phyloP scores from a whole-genome alignment of 306 rosid genomes.

The Fagus crenata region DNA sequence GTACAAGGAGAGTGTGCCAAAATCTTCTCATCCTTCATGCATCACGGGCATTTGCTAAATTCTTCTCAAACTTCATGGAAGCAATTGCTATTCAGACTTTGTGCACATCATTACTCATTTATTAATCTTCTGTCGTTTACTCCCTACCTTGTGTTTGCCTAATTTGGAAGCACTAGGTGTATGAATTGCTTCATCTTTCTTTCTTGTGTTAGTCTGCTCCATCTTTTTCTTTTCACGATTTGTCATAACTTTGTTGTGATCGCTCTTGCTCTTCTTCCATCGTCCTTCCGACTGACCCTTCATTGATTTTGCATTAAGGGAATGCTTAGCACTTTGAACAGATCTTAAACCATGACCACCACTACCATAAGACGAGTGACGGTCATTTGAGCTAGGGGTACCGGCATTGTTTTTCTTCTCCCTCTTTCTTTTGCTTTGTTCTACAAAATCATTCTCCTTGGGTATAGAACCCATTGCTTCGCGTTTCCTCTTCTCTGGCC shows the following conservation, averaged over 20 bases:
- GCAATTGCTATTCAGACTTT: constrained; percentile 9
- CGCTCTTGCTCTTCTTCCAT: constrained; percentile 25
- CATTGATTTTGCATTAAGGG: constrained; percentile 29
- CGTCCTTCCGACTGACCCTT: constrained; percentile 34
- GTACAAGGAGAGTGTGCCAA: constrained; percentile 11
- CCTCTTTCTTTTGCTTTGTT: constrained; percentile 45
- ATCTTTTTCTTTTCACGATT: constrained; percentile 39
- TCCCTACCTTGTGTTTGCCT: constrained; percentile 22
- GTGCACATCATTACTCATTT: neutral
- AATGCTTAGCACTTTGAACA: constrained; percentile 39
- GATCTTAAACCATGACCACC: constrained; percentile 28
- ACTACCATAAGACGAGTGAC: constrained; percentile 20
- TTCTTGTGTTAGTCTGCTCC: constrained; percentile 8
- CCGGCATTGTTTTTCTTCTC: constrained; percentile 28
- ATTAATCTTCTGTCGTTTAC: constrained; percentile 30
- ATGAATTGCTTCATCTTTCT: constrained; percentile 31
- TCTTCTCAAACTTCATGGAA: constrained; percentile 3
- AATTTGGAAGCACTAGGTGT: constrained; percentile 38
- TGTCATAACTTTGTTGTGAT: constrained; percentile 27
- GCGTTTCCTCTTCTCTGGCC: constrained; percentile 50
- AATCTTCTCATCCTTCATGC: neutral
- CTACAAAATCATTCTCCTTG: constrained; percentile 31
- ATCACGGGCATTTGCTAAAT: neutral
- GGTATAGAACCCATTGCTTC: constrained; percentile 26
- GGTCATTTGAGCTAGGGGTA: constrained; percentile 24